phyloP scores from a whole-genome alignment of 2,329 filamentous ascomycete genomes.

The Metarhizium brunneum region DNA sequence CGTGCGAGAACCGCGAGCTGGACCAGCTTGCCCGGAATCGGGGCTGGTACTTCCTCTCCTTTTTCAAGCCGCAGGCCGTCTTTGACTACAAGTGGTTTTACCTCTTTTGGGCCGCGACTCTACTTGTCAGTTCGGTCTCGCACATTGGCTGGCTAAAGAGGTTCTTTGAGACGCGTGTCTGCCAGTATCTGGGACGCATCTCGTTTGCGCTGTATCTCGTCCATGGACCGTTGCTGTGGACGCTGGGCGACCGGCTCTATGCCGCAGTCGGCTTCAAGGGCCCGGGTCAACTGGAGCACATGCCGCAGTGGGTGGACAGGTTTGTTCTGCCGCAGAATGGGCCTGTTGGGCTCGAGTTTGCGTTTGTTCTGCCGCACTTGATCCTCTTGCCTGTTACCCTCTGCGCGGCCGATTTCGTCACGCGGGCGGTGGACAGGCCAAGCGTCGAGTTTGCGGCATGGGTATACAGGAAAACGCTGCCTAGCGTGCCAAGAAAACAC shows the following conservation, averaged over 20 bases:
- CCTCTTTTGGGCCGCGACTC: constrained; percentile 49
- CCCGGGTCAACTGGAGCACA: constrained; percentile 35
- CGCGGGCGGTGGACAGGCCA: constrained; percentile 48
- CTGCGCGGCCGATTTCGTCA: constrained; percentile 47
- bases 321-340: constrained; percentile 46
- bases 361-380: constrained; percentile 50
- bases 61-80: constrained; percentile 55
- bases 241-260: constrained; percentile 54
- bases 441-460: constrained; percentile 47
- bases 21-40: constrained; percentile 40
- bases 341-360: constrained; percentile 50
- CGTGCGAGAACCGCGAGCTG: constrained; percentile 39
- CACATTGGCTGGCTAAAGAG: constrained; percentile 47
- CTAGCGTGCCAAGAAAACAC: constrained; percentile 11
- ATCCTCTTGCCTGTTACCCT: constrained; percentile 51
- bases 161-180: constrained; percentile 50
- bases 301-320: constrained; percentile 47
- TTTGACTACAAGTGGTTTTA: constrained; percentile 62
- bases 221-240: constrained; percentile 52
- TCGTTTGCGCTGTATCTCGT: constrained; percentile 56
- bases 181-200: constrained; percentile 53
- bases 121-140: constrained; percentile 45
- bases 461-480: constrained; percentile 41
- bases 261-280: constrained; percentile 47
- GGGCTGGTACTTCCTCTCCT: constrained; percentile 52